Evolutionary conservation across 805 yeast species (phyloP).

Genomic region (Metschnikowia borealis): DNA sequence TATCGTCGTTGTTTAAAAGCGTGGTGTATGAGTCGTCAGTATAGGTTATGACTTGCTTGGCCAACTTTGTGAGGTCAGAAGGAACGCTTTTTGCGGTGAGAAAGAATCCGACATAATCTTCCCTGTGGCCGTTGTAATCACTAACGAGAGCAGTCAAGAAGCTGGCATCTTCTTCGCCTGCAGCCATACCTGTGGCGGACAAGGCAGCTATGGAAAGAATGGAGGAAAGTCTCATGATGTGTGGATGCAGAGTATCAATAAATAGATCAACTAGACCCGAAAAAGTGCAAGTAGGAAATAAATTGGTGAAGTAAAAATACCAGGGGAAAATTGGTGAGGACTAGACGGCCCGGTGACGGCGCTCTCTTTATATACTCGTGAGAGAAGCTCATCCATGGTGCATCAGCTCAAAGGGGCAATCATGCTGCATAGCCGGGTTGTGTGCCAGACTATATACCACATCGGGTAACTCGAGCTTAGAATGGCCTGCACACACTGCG

Average conservation of each 20-base stretch:
- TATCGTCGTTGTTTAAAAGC: slow-evolving; percentile 20
- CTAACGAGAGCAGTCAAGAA: slow-evolving; percentile 35
- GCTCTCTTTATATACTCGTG: background rate
- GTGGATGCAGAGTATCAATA: background rate
- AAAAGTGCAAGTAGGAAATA: no score
- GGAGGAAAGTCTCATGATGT: slow-evolving; percentile 19
- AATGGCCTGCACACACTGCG: background rate
- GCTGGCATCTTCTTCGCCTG: slow-evolving; percentile 11
- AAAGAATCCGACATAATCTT: slow-evolving; percentile 30
- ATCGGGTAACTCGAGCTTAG: background rate
- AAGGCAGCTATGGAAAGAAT: slow-evolving; percentile 10
- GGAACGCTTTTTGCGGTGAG: slow-evolving; percentile 27
- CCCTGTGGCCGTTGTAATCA: slow-evolving; percentile 30
- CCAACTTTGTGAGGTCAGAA: slow-evolving; percentile 28
- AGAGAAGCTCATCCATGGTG: background rate
- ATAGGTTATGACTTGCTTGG: slow-evolving; percentile 33
- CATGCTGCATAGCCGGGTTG: background rate
- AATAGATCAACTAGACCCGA: background rate
- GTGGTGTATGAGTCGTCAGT: slow-evolving; percentile 46
- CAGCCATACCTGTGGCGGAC: slow-evolving; percentile 9
- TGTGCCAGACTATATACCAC: background rate
- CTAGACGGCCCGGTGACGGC: background rate
- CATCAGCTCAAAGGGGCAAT: background rate
- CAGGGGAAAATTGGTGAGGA: no score
- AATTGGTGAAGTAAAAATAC: no score